Evolutionary conservation across 495 filamentous ascomycete genomes (phyloP).

Genomic region (Neurospora intermedia): DNA sequence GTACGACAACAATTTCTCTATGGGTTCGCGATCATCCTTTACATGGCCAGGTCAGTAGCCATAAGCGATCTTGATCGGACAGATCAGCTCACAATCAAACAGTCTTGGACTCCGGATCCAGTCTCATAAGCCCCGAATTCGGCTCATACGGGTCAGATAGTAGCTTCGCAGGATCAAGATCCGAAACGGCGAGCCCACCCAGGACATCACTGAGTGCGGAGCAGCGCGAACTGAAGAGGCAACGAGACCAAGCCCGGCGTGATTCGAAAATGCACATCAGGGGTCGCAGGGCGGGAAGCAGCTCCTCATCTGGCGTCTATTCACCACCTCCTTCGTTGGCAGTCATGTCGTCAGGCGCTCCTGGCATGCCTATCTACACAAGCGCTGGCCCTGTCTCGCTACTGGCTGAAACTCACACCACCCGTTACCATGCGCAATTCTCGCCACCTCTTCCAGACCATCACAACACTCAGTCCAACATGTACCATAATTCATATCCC

Average conservation of each 20-base stretch:
- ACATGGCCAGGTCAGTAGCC: conserved; percentile 29
- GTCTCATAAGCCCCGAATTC: conserved; percentile 31
- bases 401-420: conserved; percentile 31
- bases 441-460: conserved; percentile 30
- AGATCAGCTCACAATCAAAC: conserved; percentile 7
- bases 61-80: not conserved
- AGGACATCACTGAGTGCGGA: conserved; percentile 33
- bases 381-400: conserved; percentile 36
- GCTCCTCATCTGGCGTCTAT: conserved; percentile 26
- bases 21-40: conserved; percentile 34
- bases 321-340: conserved; percentile 31
- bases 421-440: conserved; percentile 34
- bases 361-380: conserved; percentile 35
- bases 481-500: conserved; percentile 24
- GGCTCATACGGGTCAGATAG: conserved; percentile 28
- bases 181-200: conserved; percentile 37
- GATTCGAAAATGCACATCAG: conserved; percentile 30
- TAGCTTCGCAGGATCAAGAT: conserved; percentile 33
- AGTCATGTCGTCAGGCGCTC: conserved; percentile 25
- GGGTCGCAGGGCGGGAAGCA: conserved; percentile 30
- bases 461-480: conserved; percentile 21
- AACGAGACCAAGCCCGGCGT: conserved; percentile 35
- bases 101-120: conserved; percentile 27
- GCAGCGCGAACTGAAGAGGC: conserved; percentile 38
- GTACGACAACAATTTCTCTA: conserved; percentile 34